These are phyloP conservation scores for Pythium brassicae DNA, from an alignment of 352 stramenopile species.

Conservation along the genomic window DNA sequence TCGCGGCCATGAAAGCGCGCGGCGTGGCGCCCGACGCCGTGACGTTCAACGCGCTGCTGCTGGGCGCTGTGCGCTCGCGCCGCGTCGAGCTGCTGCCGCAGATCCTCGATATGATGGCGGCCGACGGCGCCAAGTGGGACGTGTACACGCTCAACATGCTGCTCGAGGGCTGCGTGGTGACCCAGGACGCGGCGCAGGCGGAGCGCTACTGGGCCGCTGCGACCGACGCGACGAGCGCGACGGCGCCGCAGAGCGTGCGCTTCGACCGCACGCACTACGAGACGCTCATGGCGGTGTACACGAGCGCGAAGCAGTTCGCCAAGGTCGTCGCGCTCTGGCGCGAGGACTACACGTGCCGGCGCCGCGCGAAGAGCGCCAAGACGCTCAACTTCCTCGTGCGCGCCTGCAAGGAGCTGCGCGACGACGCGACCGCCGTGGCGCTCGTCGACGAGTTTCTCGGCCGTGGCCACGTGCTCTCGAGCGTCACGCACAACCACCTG, in stretches of 20 bases:
- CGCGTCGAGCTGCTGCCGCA: conserved; percentile 40
- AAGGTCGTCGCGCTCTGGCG: conserved; percentile 53
- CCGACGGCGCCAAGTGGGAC: conserved; percentile 53
- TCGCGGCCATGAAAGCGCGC: conserved; percentile 31
- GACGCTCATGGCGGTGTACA: conserved; percentile 70
- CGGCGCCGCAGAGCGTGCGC: conserved; percentile 26
- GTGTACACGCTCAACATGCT: conserved; percentile 76
- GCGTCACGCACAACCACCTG: conserved; percentile 74
- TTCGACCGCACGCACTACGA: conserved; percentile 71
- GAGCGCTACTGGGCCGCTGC: conserved; percentile 56
- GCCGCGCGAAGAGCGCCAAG: conserved; percentile 69
- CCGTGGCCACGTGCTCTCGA: conserved; percentile 46
- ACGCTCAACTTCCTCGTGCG: conserved; percentile 77
- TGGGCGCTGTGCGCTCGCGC: conserved; percentile 52
- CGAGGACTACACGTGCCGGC: conserved; percentile 48
- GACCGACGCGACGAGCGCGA: conserved; percentile 12
- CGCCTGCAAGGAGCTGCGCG: conserved; percentile 34
- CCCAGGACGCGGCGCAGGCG: conserved; percentile 35
- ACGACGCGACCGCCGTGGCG: conserved; percentile 37
- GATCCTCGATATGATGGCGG: conserved; percentile 48
- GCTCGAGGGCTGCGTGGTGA: conserved; percentile 51
- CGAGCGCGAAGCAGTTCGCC: conserved; percentile 46
- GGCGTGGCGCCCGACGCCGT: conserved; percentile 44
- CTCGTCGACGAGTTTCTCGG: conserved; percentile 63
- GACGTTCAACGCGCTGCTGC: conserved; percentile 70